Percentiles rank a stretch among this genome's conserved stretches.
Evolutionary conservation across 129 eudicot genomes (phyloP).

Genomic region (Solidago caesia): DNA sequence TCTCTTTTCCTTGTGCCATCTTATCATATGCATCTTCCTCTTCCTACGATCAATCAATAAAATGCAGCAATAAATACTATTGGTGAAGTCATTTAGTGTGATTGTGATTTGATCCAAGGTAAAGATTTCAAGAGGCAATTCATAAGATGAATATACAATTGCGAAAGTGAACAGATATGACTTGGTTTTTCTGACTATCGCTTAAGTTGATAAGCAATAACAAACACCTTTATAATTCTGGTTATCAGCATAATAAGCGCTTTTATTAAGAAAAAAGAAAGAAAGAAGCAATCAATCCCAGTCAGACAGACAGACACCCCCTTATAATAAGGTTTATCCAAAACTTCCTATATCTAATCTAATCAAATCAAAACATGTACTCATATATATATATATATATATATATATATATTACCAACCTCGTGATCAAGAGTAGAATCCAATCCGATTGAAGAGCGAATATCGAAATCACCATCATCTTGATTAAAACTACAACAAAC

Average conservation of each 20-base stretch:
- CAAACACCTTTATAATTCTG: too few relatives aligned
- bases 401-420: too few relatives aligned
- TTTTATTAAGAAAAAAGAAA: too few relatives aligned
- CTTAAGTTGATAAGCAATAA: too few relatives aligned
- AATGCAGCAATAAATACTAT: background rate
- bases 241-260: too few relatives aligned
- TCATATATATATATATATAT: too few relatives aligned
- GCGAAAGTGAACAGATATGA: too few relatives aligned
- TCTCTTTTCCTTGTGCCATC: conserved; percentile 48
- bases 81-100: too few relatives aligned
- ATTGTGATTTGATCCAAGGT: background rate
- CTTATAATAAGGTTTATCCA: too few relatives aligned
- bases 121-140: background rate
- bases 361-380: background rate
- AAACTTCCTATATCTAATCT: background rate
- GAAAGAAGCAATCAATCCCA: too few relatives aligned
- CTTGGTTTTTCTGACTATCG: too few relatives aligned
- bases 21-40: conserved; percentile 63
- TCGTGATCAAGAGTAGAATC: conserved; percentile 58
- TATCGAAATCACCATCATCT: conserved; percentile 31
- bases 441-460: conserved; percentile 49
- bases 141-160: background rate
- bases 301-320: too few relatives aligned
- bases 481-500: background rate
- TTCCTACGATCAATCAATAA: conserved; percentile 33